Conservation (phyloP, 352 stramenopile species). For the Globisporangium emineosum region DNA sequence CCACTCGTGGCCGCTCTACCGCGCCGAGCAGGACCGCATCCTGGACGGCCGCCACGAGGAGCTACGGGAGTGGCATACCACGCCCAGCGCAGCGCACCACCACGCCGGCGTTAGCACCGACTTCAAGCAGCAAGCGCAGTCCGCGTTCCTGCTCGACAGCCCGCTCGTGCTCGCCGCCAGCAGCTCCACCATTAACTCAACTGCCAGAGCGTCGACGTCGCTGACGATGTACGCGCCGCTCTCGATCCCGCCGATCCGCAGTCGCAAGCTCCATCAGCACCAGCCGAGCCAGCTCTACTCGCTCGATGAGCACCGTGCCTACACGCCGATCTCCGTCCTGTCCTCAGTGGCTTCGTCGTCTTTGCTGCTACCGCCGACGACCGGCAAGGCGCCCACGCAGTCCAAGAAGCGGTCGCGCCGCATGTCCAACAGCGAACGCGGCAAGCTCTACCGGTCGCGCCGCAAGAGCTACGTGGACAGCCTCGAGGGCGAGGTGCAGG, state of each 20-base stretch:
- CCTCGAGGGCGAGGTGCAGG: slow-evolving; percentile 23
- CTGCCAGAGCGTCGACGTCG: not conserved
- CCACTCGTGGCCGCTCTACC: slow-evolving; percentile 14
- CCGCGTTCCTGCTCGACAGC: slow-evolving; percentile 7
- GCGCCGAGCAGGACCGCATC: slow-evolving; percentile 15
- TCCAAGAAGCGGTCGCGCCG: slow-evolving; percentile 12
- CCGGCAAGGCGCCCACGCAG: not conserved
- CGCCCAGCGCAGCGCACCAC: slow-evolving; percentile 13
- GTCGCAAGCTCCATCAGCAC: not conserved
- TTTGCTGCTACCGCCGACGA: not conserved
- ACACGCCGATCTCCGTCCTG: slow-evolving; percentile 11
- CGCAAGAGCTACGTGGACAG: slow-evolving; percentile 31
- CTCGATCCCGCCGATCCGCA: not conserved
- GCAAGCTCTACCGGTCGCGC: slow-evolving; percentile 33
- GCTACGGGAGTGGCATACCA: slow-evolving; percentile 29
- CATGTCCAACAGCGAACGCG: slow-evolving; percentile 36
- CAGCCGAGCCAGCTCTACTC: not conserved
- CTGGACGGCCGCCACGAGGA: slow-evolving; percentile 20
- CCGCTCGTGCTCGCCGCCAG: slow-evolving; percentile 3
- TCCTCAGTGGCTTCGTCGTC: not conserved
- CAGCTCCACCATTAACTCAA: not conserved
- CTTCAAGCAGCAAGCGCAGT: slow-evolving; percentile 13
- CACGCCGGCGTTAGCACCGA: not conserved
- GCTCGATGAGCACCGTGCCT: not conserved
- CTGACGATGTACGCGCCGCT: not conserved